Percentiles rank a stretch among this genome's conserved stretches.
Evolutionary conservation across 345 rosid species (phyloP).

Genomic region (Eucalyptus marginata): DNA sequence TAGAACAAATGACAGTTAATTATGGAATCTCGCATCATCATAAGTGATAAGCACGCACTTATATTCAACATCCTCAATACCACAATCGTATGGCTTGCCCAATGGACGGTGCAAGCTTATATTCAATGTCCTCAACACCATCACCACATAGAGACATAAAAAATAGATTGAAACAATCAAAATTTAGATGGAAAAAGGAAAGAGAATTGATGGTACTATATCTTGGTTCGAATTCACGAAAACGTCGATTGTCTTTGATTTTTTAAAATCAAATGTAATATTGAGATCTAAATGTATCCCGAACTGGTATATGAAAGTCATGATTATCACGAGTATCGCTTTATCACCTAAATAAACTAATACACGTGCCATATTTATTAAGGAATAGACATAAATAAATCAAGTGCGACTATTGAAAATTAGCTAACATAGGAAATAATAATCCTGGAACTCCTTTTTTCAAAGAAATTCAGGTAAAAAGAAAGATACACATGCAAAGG

Average conservation of each 20-base stretch:
- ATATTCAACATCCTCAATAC: too few species aligned
- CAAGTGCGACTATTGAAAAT: neutral
- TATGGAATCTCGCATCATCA: too few species aligned
- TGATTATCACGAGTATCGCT: neutral
- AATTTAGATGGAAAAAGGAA: neutral
- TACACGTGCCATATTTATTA: neutral
- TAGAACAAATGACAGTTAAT: too few species aligned
- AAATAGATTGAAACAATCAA: neutral
- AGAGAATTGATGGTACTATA: neutral
- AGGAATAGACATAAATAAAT: neutral
- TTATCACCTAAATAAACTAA: neutral
- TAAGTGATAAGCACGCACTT: too few species aligned
- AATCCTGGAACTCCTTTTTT: neutral
- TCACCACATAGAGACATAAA: too few species aligned
- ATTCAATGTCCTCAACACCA: too few species aligned
- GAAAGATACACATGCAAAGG: neutral
- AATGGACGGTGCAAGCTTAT: too few species aligned
- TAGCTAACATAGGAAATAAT: neutral
- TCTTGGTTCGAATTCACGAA: neutral
- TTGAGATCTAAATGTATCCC: accelerated
- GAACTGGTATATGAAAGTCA: neutral
- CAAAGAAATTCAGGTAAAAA: neutral
- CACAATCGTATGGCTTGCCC: accelerated
- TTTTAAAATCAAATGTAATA: neutral
- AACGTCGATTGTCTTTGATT: neutral